Evolutionary conservation across 1,284 basidiomycete genomes (phyloP), one percentile per base, ranked within the genome.

Genomic region (Earliella scabrosa): DNA sequence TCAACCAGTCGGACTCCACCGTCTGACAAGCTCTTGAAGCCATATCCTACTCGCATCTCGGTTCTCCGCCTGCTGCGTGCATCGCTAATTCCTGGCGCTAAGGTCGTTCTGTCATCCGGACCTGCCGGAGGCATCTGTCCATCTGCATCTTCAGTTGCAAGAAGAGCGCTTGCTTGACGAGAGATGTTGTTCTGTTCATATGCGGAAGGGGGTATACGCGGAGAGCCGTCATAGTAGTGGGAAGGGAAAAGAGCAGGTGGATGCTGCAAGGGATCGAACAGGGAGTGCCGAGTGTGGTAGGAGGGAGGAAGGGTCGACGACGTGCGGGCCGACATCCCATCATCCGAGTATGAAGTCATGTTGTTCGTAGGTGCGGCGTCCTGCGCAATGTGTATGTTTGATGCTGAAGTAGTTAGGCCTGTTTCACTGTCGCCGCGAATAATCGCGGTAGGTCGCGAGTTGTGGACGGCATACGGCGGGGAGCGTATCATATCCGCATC

Each of bases 221-320:
- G 40, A 2, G 20, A 41, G 45, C 32, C 14, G 14, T 27, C n/a
- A 2, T 11, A n/a, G 1, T 32, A 2, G n/a, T n/a, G n/a, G n/a
- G n/a, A 7, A 2, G 54, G 50, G 9, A 43, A 27, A 10, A 45
- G 26, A 20, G 38, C 39, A 6, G 29, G 8, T 7, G 45, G 45
- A 29, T 21, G 32, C 20, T 47, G 21, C 27, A 4, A 3, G n/a
- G 27, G n/a, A 11, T 43, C 32, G n/a, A 6, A 24, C 8, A 21
- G 7, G 2, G 45, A n/a, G 4, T 41, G 38, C 8, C 34, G 45
- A 3, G 39, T 52, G 18, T 40, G 55, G 18, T 57, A 57, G 5
- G 55, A 57, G 13, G 55, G 55, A 0, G 55, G 55, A 2, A 57
- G 50, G 2, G 55, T 57, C 1, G 55, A 57, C 40, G 31, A 36